Evolutionary conservation across 352 stramenopile species (phyloP).

Genomic region (Pythium apleroticum): DNA sequence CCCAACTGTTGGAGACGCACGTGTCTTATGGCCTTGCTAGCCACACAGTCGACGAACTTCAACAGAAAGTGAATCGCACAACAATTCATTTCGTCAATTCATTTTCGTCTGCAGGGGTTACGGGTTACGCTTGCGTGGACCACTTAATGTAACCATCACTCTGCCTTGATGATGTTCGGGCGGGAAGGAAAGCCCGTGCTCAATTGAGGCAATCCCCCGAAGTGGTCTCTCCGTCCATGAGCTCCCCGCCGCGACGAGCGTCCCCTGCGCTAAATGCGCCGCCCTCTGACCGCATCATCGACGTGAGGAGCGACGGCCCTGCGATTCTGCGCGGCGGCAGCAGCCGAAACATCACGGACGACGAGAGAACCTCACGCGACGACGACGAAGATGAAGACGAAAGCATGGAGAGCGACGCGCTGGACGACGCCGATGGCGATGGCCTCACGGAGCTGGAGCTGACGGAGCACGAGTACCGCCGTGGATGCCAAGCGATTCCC

Average conservation of each 20-base stretch:
- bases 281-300: slow-evolving; percentile 20
- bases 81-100: slow-evolving; percentile 13
- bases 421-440: slow-evolving; percentile 17
- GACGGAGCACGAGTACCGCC: slow-evolving; percentile 52
- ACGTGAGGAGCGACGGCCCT: slow-evolving; percentile 23
- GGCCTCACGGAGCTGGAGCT: slow-evolving; percentile 26
- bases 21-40: too few species aligned
- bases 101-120: neutral
- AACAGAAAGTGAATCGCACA: neutral
- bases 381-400: slow-evolving; percentile 14
- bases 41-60: slow-evolving; percentile 10
- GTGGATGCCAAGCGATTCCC: slow-evolving; percentile 50
- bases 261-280: slow-evolving; percentile 7
- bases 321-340: slow-evolving; percentile 15
- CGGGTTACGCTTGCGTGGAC: neutral
- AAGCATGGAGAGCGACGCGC: slow-evolving; percentile 14
- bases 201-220: neutral
- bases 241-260: slow-evolving; percentile 6
- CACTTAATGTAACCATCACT: neutral
- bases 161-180: neutral
- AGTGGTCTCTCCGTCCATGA: too few species aligned
- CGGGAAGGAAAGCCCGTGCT: neutral
- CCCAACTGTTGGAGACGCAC: too few species aligned
- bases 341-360: neutral
- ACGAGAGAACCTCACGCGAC: neutral